phyloP scores from a whole-genome alignment of 768 basidiomycete genomes.

The Boletus vermiculosoides region DNA sequence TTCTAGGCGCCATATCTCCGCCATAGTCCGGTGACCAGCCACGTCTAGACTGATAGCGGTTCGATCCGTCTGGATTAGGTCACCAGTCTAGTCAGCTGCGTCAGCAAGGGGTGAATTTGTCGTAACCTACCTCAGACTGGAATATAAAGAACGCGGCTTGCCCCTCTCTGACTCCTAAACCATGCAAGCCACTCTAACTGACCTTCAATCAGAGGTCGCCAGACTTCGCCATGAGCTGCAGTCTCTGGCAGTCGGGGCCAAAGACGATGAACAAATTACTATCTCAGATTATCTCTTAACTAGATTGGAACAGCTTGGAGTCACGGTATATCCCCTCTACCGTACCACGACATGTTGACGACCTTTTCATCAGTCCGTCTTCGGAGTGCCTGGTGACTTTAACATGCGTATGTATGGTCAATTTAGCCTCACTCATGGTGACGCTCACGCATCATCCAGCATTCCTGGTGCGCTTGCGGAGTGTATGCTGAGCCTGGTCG shows the following conservation, averaged over 20 bases:
- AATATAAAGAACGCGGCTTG: neutral
- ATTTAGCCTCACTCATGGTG: neutral
- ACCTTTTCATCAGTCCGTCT: conserved; percentile 54
- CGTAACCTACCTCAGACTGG: too few species aligned
- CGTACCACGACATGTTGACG: neutral
- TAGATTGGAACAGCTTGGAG: conserved; percentile 61
- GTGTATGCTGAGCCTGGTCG: neutral
- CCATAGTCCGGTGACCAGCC: neutral
- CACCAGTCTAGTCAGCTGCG: too few species aligned
- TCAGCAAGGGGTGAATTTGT: too few species aligned
- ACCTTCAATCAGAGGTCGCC: conserved; percentile 45
- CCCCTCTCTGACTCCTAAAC: neutral
- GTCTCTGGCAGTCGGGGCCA: conserved; percentile 32
- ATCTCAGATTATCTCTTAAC: conserved; percentile 62
- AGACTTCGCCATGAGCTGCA: conserved; percentile 49
- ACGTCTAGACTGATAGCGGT: too few species aligned
- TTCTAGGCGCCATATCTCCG: neutral
- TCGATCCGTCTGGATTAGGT: too few species aligned
- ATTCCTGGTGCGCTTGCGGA: conserved; percentile 25
- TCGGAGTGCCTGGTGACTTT: conserved; percentile 87
- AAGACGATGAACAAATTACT: conserved; percentile 44
- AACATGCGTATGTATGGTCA: conserved; percentile 51
- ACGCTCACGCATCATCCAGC: conserved; percentile 18
- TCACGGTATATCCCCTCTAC: conserved; percentile 43
- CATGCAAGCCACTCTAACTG: conserved; percentile 15